Conservation (phyloP, 805 yeast genomes). For the Starmerella bombi region DNA sequence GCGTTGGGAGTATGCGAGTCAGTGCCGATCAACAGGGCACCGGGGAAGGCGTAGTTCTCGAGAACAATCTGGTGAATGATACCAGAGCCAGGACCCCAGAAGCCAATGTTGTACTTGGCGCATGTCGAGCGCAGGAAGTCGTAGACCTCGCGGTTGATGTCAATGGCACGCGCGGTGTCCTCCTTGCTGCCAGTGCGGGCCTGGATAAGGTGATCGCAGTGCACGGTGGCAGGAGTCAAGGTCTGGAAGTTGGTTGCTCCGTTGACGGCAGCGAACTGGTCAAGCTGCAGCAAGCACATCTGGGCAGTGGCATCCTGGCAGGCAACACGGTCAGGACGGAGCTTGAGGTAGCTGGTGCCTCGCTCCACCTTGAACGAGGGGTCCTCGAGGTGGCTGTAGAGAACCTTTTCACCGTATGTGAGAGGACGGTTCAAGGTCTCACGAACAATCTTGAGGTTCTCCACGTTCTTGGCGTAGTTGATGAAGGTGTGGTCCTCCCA, state of each 20-base stretch:
- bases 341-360: slow-evolving; percentile 81
- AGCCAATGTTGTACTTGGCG: slow-evolving; percentile 90
- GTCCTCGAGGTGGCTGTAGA: slow-evolving; percentile 88
- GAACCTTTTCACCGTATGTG: slow-evolving; percentile 88
- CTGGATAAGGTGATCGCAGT: slow-evolving; percentile 95
- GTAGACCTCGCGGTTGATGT: slow-evolving; percentile 84
- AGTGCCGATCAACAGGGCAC: slow-evolving; percentile 90
- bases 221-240: slow-evolving; percentile 91
- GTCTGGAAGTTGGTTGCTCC: slow-evolving; percentile 43
- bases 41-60: slow-evolving; percentile 96
- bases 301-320: slow-evolving; percentile 99
- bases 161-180: slow-evolving; percentile 77
- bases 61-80: slow-evolving; percentile 92
- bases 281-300: slow-evolving; percentile 79
- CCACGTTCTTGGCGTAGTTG: slow-evolving; percentile 81
- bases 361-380: slow-evolving; percentile 78
- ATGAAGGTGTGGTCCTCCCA: slow-evolving; percentile 58
- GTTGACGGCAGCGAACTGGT: slow-evolving; percentile 21
- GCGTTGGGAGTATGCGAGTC: slow-evolving; percentile 98
- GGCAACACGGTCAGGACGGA: slow-evolving; percentile 95
- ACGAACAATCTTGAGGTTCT: slow-evolving; percentile 75
- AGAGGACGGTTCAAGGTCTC: slow-evolving; percentile 74
- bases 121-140: slow-evolving; percentile 83
- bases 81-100: slow-evolving; percentile 99
- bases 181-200: slow-evolving; percentile 83